These are phyloP conservation scores for Moesziomyces globuligerus DNA, from an alignment of 1,284 basidiomycete genomes.

Conservation along the genomic window DNA sequence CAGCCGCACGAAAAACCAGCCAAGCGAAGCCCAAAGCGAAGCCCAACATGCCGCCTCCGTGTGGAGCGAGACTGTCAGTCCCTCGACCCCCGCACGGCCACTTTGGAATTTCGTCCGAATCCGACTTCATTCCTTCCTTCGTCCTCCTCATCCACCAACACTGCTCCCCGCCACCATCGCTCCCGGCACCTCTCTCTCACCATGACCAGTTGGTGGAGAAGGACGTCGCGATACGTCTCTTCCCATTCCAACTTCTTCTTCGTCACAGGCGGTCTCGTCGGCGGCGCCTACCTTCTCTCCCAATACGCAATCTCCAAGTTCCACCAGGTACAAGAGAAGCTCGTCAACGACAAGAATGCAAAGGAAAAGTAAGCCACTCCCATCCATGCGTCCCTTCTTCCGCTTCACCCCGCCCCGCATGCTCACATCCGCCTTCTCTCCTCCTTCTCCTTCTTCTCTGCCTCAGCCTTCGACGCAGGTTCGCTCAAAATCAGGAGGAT, in stretches of 20 bases:
- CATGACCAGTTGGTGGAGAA: constrained; percentile 49
- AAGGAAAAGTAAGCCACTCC: constrained; percentile 81
- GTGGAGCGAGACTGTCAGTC: too few species aligned
- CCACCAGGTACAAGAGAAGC: constrained; percentile 76
- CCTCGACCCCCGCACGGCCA: too few species aligned
- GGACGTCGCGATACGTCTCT: constrained; percentile 39
- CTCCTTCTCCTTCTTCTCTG: not conserved
- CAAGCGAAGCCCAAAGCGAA: not conserved
- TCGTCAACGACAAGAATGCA: constrained; percentile 76
- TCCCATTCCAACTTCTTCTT: constrained; percentile 57
- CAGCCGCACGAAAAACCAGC: constrained; percentile 33
- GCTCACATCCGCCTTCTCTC: not conserved
- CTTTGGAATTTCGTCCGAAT: too few species aligned
- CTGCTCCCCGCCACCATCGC: too few species aligned
- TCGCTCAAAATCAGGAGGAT: constrained; percentile 83
- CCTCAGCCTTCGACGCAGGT: constrained; percentile 78
- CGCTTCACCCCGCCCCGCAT: not conserved
- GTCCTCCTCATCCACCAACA: not conserved
- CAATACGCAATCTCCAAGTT: constrained; percentile 76
- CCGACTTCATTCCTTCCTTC: too few species aligned
- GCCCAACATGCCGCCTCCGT: too few species aligned
- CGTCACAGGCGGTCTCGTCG: constrained; percentile 71
- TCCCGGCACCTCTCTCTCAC: too few species aligned
- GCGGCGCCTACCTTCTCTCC: constrained; percentile 77
- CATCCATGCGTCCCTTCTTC: too few species aligned